Evolutionary conservation across 345 rosid species (phyloP).

Genomic region (Hibiscus trionum): DNA sequence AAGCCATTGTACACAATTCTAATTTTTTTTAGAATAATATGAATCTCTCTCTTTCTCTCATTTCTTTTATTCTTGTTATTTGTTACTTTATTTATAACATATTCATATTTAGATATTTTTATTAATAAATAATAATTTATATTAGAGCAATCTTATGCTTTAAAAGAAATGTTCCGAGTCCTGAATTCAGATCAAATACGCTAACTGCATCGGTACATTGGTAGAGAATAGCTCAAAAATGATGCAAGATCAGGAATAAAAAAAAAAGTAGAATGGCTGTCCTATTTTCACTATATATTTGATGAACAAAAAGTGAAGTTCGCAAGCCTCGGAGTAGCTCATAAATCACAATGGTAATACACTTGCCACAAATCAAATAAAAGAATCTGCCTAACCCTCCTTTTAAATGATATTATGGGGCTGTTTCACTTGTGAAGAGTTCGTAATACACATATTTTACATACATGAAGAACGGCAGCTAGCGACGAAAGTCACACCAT

Average conservation of each 20-base stretch:
- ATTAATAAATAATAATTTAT: too few species aligned
- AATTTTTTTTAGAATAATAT: too few species aligned
- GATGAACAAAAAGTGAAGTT: slow-evolving; percentile 17
- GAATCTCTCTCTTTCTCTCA: too few species aligned
- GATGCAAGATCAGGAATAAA: not conserved
- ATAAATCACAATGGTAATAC: slow-evolving; percentile 12
- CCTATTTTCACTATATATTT: slow-evolving; percentile 9
- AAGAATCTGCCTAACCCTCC: slow-evolving; percentile 12
- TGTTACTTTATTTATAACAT: too few species aligned
- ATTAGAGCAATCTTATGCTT: too few species aligned
- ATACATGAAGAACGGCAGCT: not conserved
- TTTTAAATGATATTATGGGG: not conserved
- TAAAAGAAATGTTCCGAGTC: not conserved
- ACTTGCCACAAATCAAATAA: slow-evolving; percentile 9
- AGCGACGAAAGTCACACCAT: not conserved
- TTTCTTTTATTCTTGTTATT: too few species aligned
- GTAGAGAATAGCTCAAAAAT: not conserved
- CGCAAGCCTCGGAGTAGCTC: slow-evolving; percentile 17
- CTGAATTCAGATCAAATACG: not conserved
- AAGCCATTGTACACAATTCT: too few species aligned
- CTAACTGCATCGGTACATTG: not conserved
- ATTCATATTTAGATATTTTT: too few species aligned
- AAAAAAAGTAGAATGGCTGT: not conserved
- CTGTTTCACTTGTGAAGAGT: not conserved
- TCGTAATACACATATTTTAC: slow-evolving; percentile 12